These are phyloP conservation scores for Irpex sp. DNA, from an alignment of 1,284 basidiomycete species.

Conservation along the genomic window DNA sequence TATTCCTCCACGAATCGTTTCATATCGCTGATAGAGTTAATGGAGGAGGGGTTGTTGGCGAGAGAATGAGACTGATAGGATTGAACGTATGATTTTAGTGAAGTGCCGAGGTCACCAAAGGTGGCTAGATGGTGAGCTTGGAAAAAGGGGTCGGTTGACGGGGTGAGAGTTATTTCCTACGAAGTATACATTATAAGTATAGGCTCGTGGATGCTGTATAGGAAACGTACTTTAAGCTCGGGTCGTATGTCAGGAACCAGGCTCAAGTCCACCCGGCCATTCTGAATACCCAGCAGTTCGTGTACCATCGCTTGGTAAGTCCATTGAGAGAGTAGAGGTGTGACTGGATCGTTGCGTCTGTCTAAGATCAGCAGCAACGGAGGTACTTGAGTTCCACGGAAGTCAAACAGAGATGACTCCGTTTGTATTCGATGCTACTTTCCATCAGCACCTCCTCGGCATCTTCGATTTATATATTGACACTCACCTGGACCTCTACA, in stretches of 20 bases:
- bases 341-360: slow-evolving; percentile 95
- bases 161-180: slow-evolving; percentile 92
- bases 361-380: slow-evolving; percentile 81
- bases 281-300: slow-evolving; percentile 91
- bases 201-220: neutral
- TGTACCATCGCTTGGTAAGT: slow-evolving; percentile 99
- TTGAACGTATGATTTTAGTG: slow-evolving; percentile 91
- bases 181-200: neutral
- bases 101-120: slow-evolving; percentile 95
- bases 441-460: neutral
- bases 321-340: slow-evolving; percentile 97
- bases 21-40: slow-evolving; percentile 97
- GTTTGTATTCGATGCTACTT: slow-evolving; percentile 66
- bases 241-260: slow-evolving; percentile 84
- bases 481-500: slow-evolving; percentile 73
- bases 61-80: slow-evolving; percentile 89
- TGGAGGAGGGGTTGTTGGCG: slow-evolving; percentile 73
- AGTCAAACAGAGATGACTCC: slow-evolving; percentile 75
- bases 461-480: neutral
- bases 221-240: slow-evolving; percentile 70
- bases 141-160: slow-evolving; percentile 94
- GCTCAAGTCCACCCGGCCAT: slow-evolving; percentile 86
- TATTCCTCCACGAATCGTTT: slow-evolving; percentile 98
- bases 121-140: slow-evolving; percentile 89
- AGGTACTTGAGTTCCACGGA: slow-evolving; percentile 70